phyloP scores from a whole-genome alignment of 176 grass and related monocot species.

The Phoenix roebelenii region DNA sequence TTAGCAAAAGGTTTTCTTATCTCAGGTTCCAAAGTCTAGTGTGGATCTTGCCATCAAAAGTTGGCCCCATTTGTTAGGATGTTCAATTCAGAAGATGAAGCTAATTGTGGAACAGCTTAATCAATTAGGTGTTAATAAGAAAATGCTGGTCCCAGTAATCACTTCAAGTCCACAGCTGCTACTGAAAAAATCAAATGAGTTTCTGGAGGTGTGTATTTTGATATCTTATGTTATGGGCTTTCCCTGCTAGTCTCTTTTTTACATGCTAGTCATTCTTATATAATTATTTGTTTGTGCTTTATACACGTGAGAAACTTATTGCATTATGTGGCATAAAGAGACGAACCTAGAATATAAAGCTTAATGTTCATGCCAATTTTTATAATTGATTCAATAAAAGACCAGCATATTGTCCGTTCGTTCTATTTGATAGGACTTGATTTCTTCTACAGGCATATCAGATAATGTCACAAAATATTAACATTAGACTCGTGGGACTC shows the following conservation, averaged over 20 bases:
- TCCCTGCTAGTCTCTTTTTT: no score
- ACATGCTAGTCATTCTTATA: no score
- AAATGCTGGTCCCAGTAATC: slow-evolving; percentile 60
- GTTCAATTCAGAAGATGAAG: slow-evolving; percentile 60
- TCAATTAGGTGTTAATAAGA: slow-evolving; percentile 55
- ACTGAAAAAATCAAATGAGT: slow-evolving; percentile 64
- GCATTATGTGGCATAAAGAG: no score
- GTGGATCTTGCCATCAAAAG: slow-evolving; percentile 45
- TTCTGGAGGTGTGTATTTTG: slow-evolving; percentile 41
- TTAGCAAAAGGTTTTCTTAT: slow-evolving; percentile 3
- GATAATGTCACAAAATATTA: no score
- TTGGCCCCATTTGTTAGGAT: slow-evolving; percentile 86
- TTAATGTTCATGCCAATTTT: slow-evolving; percentile 4
- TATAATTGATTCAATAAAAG: no score
- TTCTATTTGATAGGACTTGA: no score
- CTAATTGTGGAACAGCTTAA: slow-evolving; percentile 43
- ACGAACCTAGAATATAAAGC: neutral
- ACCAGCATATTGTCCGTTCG: no score
- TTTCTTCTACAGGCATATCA: no score
- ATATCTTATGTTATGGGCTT: no score
- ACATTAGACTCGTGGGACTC: no score
- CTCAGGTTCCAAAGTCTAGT: slow-evolving; percentile 48
- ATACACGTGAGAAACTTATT: no score
- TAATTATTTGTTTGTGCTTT: no score
- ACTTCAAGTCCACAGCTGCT: slow-evolving; percentile 88